Evolutionary conservation across 2,329 filamentous ascomycete genomes (phyloP).

Genomic region (Cladobotryum mycophilum): DNA sequence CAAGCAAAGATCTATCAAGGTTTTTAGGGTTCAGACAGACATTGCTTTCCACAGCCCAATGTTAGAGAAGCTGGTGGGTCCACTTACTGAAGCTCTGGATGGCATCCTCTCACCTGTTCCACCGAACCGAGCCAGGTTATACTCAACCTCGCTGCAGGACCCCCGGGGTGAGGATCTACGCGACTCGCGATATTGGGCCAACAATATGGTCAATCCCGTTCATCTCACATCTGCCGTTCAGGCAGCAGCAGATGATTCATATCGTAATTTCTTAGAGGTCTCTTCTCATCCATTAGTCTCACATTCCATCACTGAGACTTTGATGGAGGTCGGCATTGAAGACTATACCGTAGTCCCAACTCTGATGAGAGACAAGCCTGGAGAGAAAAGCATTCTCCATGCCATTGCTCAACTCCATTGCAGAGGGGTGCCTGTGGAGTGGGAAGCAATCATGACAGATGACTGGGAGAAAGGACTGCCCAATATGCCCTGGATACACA

Average conservation of each 20-base stretch:
- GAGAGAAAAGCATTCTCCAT: no score
- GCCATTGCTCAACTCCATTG: no score
- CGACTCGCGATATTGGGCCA: slow-evolving; percentile 10
- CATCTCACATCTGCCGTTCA: slow-evolving; percentile 5
- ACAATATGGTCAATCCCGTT: slow-evolving; percentile 13
- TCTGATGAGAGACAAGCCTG: no score
- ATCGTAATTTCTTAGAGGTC: slow-evolving; percentile 11
- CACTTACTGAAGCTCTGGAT: neutral
- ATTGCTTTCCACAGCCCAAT: slow-evolving; percentile 13
- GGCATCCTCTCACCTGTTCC: neutral
- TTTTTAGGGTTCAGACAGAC: slow-evolving; percentile 8
- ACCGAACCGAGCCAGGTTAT: slow-evolving; percentile 1
- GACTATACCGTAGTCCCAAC: neutral
- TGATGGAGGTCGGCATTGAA: slow-evolving; percentile 1
- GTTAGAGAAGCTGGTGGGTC: slow-evolving; percentile 1
- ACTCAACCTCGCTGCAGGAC: slow-evolving; percentile 9
- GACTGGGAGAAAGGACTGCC: no score
- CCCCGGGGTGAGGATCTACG: slow-evolving; percentile 2
- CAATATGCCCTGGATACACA: no score
- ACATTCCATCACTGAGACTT: slow-evolving; percentile 10
- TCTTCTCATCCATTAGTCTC: slow-evolving; percentile 10
- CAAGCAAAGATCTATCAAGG: neutral
- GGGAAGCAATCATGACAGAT: no score
- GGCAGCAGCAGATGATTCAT: slow-evolving; percentile 6
- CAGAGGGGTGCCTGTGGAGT: no score